phyloP scores from a whole-genome alignment of 257 asterid species.

The Solanum okadae region DNA sequence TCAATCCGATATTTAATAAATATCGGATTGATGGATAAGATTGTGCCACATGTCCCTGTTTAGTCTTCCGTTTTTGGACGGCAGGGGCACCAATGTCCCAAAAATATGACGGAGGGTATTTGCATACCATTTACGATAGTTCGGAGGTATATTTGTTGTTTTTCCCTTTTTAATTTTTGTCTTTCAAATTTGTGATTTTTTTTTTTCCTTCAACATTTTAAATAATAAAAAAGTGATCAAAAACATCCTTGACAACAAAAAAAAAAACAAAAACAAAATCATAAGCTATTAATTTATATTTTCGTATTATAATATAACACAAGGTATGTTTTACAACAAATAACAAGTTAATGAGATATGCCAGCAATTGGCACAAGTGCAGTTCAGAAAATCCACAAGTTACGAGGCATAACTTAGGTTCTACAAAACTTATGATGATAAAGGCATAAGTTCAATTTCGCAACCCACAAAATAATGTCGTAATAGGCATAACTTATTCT shows the following conservation, averaged over 20 bases:
- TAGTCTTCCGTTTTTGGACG: too few relatives aligned
- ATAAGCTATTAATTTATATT: background rate
- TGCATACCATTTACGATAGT: too few relatives aligned
- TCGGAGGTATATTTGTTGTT: too few relatives aligned
- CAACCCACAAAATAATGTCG: background rate
- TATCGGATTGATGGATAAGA: too few relatives aligned
- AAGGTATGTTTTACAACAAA: background rate
- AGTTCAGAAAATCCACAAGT: background rate
- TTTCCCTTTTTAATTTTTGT: background rate
- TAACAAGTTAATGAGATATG: background rate
- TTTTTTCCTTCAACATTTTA: background rate
- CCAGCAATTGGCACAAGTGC: background rate
- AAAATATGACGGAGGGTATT: too few relatives aligned
- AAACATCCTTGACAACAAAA: background rate
- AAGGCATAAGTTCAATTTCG: too few relatives aligned
- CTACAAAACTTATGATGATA: background rate
- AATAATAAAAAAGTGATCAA: background rate
- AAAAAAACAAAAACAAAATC: background rate
- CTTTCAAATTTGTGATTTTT: background rate
- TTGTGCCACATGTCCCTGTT: too few relatives aligned
- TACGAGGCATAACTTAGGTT: accelerated
- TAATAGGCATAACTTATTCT: background rate
- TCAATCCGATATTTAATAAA: too few relatives aligned
- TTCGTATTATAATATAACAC: background rate
- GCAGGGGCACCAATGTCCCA: too few relatives aligned